These are phyloP conservation scores for Liquidambar formosana DNA, from an alignment of 164 flowering plant genomes.

Conservation along the genomic window DNA sequence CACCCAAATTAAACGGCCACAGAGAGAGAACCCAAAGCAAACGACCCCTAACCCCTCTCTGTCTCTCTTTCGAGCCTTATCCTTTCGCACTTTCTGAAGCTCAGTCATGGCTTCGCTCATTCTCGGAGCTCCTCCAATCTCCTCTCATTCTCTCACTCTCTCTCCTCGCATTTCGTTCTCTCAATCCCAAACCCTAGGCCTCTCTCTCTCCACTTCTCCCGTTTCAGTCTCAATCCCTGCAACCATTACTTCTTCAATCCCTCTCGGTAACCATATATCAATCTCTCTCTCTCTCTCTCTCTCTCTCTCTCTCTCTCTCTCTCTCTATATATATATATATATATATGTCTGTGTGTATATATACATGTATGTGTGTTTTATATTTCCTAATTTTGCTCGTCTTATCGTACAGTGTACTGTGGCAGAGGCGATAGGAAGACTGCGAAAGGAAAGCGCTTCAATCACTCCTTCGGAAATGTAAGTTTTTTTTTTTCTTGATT, in stretches of 20 bases:
- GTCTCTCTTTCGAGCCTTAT: neutral
- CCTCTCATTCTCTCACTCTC: constrained; percentile 17
- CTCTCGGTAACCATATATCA: constrained; percentile 26
- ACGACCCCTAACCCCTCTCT: constrained; percentile 3
- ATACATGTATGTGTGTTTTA: neutral
- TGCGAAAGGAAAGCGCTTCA: constrained; percentile 85
- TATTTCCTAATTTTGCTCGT: neutral
- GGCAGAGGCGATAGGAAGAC: constrained; percentile 94
- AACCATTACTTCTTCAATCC: constrained; percentile 26
- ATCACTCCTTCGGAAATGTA: constrained; percentile 87
- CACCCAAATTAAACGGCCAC: no score
- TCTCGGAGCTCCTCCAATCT: constrained; percentile 45
- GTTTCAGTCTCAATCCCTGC: constrained; percentile 33
- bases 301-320: no score
- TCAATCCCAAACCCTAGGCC: constrained; percentile 32
- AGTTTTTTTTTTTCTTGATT: constrained; percentile 18
- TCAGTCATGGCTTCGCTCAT: constrained; percentile 32
- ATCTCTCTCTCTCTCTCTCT: constrained; percentile 2
- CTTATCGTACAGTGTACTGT: constrained; percentile 55
- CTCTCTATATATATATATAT: no score
- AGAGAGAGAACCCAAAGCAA: no score
- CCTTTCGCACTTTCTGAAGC: no score
- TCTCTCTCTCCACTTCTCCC: constrained; percentile 30
- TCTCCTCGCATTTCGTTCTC: constrained; percentile 36
- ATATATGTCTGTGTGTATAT: no score